Percentiles rank a stretch among this genome's conserved stretches.
These are phyloP conservation scores for Trichoderma gracile DNA, from an alignment of 2,329 filamentous ascomycete genomes.

Conservation along the genomic window DNA sequence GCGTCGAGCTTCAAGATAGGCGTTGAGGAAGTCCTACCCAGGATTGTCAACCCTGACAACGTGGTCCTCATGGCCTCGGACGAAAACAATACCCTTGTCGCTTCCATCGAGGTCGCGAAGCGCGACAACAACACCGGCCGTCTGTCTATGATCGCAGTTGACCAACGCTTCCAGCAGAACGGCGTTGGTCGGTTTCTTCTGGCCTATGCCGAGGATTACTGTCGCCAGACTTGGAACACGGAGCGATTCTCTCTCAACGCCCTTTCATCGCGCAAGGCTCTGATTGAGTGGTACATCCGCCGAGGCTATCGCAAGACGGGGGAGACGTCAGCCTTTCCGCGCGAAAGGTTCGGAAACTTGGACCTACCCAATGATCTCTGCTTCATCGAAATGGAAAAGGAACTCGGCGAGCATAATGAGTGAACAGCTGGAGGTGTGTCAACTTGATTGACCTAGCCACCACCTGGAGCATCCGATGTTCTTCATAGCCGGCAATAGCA, in stretches of 20 bases:
- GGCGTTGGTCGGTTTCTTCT: conserved; percentile 40
- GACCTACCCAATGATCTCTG: conserved; percentile 36
- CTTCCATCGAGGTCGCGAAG: conserved; percentile 35
- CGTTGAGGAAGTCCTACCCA: conserved; percentile 65
- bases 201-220: conserved; percentile 37
- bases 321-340: conserved; percentile 38
- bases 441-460: too few relatives aligned
- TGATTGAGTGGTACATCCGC: conserved; percentile 42
- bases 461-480: too few relatives aligned
- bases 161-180: conserved; percentile 34
- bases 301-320: conserved; percentile 41
- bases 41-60: conserved; percentile 37
- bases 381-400: conserved; percentile 42
- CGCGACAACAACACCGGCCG: conserved; percentile 34
- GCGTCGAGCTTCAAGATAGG: conserved; percentile 70
- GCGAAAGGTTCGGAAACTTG: conserved; percentile 27
- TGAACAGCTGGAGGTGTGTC: background rate
- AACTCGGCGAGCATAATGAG: background rate
- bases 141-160: conserved; percentile 41
- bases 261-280: conserved; percentile 37
- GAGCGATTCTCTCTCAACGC: conserved; percentile 38
- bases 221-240: conserved; percentile 34
- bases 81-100: conserved; percentile 31
- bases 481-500: too few relatives aligned
- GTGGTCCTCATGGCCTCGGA: conserved; percentile 36